Percentiles rank a stretch among this genome's conserved stretches.
phyloP scores from a whole-genome alignment of 164 flowering plant species.

The Piper longum region DNA sequence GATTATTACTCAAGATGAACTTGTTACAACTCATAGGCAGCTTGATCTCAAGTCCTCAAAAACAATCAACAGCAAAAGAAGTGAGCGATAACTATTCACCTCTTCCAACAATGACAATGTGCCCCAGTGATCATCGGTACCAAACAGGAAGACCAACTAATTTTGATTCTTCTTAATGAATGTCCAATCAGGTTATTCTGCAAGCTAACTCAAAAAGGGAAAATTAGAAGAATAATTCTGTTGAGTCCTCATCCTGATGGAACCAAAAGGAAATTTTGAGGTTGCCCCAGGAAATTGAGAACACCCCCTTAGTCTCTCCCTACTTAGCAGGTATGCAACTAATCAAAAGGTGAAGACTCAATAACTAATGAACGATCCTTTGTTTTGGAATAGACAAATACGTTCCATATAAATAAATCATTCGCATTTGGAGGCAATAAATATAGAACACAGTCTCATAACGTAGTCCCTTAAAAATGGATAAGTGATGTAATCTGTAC shows the following conservation, averaged over 20 bases:
- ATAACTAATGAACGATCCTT: too few relatives aligned
- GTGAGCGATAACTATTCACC: conserved; percentile 22
- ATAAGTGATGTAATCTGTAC: conserved; percentile 15
- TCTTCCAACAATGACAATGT: conserved; percentile 71
- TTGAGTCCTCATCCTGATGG: background rate
- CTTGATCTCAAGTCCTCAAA: background rate
- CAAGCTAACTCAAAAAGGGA: conserved; percentile 30
- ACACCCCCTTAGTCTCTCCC: too few relatives aligned
- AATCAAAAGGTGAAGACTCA: too few relatives aligned
- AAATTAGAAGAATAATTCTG: conserved; percentile 1
- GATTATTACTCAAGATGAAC: background rate
- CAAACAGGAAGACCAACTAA: conserved; percentile 62
- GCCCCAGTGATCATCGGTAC: conserved; percentile 93
- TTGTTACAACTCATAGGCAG: background rate
- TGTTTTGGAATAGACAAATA: too few relatives aligned
- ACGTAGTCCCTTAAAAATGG: background rate
- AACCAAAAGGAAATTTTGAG: too few relatives aligned
- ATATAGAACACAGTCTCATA: background rate
- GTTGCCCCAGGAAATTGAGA: too few relatives aligned
- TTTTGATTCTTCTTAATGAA: conserved; percentile 43
- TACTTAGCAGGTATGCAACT: too few relatives aligned
- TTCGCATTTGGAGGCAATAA: background rate
- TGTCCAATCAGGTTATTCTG: conserved; percentile 65
- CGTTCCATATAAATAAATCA: background rate
- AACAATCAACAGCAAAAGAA: background rate